Evolutionary conservation across 345 rosid genomes (phyloP).

Genomic region (Citrus reticulata): DNA sequence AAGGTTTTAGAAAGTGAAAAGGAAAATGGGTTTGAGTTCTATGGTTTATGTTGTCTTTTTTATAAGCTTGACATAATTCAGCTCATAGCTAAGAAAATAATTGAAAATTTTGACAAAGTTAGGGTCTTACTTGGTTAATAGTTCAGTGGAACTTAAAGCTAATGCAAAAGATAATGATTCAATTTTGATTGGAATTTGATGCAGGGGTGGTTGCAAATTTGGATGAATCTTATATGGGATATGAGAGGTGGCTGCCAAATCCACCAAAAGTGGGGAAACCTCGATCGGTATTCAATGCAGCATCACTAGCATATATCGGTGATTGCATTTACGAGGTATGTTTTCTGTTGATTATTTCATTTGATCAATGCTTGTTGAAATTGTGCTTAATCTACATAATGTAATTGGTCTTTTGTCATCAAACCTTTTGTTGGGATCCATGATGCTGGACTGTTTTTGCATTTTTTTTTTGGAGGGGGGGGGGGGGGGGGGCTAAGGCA

Average conservation of each 20-base stretch:
- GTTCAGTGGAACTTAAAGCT: background rate
- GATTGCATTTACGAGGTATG: conserved; percentile 81
- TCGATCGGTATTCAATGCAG: conserved; percentile 45
- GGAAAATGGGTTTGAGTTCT: background rate
- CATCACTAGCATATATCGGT: conserved; percentile 46
- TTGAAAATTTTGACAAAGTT: background rate
- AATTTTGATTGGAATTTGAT: conserved; percentile 1
- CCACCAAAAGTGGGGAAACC: conserved; percentile 72
- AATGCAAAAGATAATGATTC: background rate
- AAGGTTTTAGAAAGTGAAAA: background rate
- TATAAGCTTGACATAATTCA: background rate
- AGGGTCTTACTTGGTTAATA: background rate
- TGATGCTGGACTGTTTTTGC: background rate
- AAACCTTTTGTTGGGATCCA: background rate
- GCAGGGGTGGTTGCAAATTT: conserved; percentile 19
- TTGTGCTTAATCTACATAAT: background rate
- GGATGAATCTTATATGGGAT: conserved; percentile 51
- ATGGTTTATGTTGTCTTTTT: background rate
- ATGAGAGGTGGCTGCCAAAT: conserved; percentile 54
- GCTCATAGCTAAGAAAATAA: background rate
- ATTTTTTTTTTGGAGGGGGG: background rate
- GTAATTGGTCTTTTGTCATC: background rate
- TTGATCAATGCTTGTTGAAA: background rate
- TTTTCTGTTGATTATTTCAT: background rate
- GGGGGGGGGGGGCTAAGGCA: background rate